These are phyloP conservation scores for Arctium minus DNA, from an alignment of 129 eudicot genomes.

Conservation along the genomic window DNA sequence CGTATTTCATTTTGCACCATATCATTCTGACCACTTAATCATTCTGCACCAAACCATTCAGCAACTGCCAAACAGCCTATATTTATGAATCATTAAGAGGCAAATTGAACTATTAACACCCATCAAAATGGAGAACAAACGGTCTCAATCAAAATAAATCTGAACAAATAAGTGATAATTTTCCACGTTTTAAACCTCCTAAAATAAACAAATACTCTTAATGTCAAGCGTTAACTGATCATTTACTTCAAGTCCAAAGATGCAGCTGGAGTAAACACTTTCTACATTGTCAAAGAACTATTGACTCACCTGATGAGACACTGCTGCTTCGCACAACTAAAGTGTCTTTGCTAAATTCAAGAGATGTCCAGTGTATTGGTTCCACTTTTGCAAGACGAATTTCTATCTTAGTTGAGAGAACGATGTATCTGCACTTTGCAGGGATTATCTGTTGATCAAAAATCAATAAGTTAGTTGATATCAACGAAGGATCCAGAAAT, in stretches of 20 bases:
- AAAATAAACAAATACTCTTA: background rate
- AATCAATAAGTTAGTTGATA: background rate
- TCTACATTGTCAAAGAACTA: background rate
- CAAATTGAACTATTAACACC: background rate
- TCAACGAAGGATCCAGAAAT: background rate
- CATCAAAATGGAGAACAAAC: background rate
- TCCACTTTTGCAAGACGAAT: slow-evolving; percentile 87
- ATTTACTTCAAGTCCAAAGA: background rate
- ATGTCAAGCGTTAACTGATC: background rate
- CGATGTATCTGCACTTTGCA: slow-evolving; percentile 58
- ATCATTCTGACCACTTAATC: too few species aligned
- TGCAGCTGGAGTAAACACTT: background rate
- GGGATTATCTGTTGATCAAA: slow-evolving; percentile 60
- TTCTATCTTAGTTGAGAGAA: slow-evolving; percentile 80
- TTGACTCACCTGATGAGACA: slow-evolving; percentile 41
- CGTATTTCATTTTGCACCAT: too few species aligned
- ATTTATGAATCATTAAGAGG: too few species aligned
- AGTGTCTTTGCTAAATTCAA: slow-evolving; percentile 50
- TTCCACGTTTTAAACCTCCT: background rate
- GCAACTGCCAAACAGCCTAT: too few species aligned
- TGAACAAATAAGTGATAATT: background rate
- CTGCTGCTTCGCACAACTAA: slow-evolving; percentile 36
- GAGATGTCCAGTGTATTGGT: slow-evolving; percentile 61
- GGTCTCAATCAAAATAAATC: background rate
- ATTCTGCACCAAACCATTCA: too few species aligned